Evolutionary conservation across 1,284 basidiomycete genomes (phyloP), one percentile per base, ranked within the genome.

Genomic region (Prillingera fragicola): DNA sequence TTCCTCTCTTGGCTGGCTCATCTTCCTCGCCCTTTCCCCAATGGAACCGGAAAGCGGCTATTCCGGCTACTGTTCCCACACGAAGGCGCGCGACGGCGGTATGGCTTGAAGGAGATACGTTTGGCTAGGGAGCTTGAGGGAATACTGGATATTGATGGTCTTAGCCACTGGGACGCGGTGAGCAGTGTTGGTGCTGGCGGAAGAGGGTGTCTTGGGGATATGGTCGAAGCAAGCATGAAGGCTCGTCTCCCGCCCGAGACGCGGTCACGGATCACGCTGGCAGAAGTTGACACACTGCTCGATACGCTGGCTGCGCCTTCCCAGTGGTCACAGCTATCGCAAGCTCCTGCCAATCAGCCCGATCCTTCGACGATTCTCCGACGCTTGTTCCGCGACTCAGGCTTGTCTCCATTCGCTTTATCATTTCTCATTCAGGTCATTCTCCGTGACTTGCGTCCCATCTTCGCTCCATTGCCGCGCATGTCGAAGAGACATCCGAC

Each of bases 31-130:
- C 63, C 65, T 1, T 42, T 67, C 12, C 50, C 55, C 1, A 38
- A 25, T 0, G 38, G 52, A 2, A 63, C 60, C 0, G 67, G 70
- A 8, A 65, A 68, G 34, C 54, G 67, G 18, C 47, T 87, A 24
- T 82, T 90, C 57, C 78, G 80, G 1, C 65, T 89, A 3, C 70
- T 91, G n/a, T 89, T 89, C 61, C 87, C 88, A 0, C 81, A 89
- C 43, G 80, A 86, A 45, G 86, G 89, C 45, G 56, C 72, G 0
- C 67, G 77, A 23, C 74, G 87, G 23, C 80, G 80, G 59, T 91
- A 86, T 55, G 79, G 80, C 15, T 72, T 90, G 57, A 80, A 84
- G 59, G 87, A 91, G 70, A 71, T 73, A 5, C 74, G 66, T n/a
- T 74, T 91, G n/a, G 77, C 77, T 0, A 63, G 66, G 7, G 67